These are phyloP conservation scores for Myxozyma neotropica DNA, from an alignment of 805 yeast species.

Conservation along the genomic window DNA sequence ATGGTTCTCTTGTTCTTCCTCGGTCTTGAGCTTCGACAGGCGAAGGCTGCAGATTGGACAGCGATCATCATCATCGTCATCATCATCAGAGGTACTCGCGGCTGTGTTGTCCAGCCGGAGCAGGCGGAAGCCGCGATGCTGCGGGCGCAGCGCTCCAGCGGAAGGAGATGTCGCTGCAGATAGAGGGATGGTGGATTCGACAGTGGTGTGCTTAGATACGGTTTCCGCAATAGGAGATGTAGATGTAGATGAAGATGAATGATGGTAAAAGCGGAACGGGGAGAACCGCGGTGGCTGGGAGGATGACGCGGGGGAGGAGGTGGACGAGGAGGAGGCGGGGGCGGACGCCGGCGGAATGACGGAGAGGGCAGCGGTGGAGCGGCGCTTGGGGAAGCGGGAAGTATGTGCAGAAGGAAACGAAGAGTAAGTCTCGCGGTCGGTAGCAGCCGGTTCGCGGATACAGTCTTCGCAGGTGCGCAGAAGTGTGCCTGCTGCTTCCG, in stretches of 20 bases:
- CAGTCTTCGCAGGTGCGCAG: constrained; percentile 80
- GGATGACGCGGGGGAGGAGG: constrained; percentile 22
- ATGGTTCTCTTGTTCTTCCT: constrained; percentile 59
- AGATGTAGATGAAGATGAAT: neutral
- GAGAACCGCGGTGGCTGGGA: neutral
- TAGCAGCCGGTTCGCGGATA: constrained; percentile 54
- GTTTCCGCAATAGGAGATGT: neutral
- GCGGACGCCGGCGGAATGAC: constrained; percentile 17
- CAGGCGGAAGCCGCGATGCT: constrained; percentile 23
- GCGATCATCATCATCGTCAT: constrained; percentile 40
- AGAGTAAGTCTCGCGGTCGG: constrained; percentile 3
- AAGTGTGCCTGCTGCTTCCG: constrained; percentile 55
- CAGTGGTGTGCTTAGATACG: constrained; percentile 4
- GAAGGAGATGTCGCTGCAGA: neutral
- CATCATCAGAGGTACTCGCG: neutral
- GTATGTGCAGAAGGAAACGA: constrained; percentile 13
- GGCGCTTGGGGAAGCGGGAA: neutral
- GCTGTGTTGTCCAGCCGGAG: constrained; percentile 17
- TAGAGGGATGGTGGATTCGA: constrained; percentile 20
- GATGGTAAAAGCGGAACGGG: neutral
- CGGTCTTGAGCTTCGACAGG: constrained; percentile 37
- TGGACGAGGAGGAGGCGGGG: constrained; percentile 26
- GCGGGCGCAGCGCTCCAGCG: neutral
- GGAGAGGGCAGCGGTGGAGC: neutral
- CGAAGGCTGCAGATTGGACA: constrained; percentile 47